These are phyloP conservation scores for Globisporangium sylvaticum DNA, from an alignment of 352 stramenopile species.

Conservation along the genomic window DNA sequence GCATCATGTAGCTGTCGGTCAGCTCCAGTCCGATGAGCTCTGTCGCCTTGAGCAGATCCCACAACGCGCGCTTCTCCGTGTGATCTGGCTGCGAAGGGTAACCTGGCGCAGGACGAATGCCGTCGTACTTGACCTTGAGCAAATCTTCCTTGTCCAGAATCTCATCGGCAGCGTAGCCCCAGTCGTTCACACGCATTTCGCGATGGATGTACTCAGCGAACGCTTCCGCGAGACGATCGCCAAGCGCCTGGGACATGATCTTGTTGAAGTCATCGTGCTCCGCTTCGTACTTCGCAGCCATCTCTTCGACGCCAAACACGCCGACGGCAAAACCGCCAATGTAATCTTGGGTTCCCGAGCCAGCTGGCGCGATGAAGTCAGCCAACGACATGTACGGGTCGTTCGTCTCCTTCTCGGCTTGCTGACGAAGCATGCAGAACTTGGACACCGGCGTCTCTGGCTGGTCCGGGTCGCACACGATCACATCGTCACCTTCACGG, in stretches of 20 bases:
- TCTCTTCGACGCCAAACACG: conserved; percentile 94
- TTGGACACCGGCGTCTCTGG: conserved; percentile 69
- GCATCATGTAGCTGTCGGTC: conserved; percentile 95
- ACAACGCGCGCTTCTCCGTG: conserved; percentile 96
- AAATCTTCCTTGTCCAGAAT: conserved; percentile 90
- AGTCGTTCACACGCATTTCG: conserved; percentile 94
- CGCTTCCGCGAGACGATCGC: conserved; percentile 73
- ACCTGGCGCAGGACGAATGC: conserved; percentile 95
- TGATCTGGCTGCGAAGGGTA: conserved; percentile 98
- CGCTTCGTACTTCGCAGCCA: conserved; percentile 90
- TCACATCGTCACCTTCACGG: conserved; percentile 91
- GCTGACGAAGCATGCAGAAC: conserved; percentile 97
- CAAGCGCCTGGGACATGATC: conserved; percentile 94
- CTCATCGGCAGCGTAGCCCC: conserved; percentile 94
- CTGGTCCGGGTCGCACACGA: conserved; percentile 90
- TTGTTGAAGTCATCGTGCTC: conserved; percentile 97
- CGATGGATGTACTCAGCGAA: conserved; percentile 97
- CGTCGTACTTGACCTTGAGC: conserved; percentile 98
- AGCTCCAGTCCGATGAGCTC: conserved; percentile 91
- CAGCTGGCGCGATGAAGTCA: conserved; percentile 91
- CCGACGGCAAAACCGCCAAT: conserved; percentile 95
- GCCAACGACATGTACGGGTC: conserved; percentile 94
- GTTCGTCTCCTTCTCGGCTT: conserved; percentile 95
- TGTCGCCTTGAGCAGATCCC: conserved; percentile 92
- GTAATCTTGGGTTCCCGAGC: conserved; percentile 13